Base-by-base conservation (phyloP, 2,329 filamentous ascomycete genomes). In the Colletotrichum sp. region DNA sequence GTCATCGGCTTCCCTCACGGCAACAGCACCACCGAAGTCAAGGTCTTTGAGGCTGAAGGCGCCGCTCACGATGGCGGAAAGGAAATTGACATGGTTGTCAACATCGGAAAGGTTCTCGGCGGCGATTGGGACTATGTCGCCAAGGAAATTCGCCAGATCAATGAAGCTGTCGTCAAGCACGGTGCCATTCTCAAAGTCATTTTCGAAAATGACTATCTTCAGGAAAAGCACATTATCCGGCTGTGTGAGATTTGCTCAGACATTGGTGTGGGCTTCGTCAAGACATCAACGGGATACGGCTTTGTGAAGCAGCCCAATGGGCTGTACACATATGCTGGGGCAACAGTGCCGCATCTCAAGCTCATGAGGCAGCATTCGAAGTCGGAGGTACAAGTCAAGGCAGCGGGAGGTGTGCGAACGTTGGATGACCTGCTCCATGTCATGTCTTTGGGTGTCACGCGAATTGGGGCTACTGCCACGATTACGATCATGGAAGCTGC, bases 1-100 rank as follows among this genome's bases (percentile, higher is more conserved):
- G 91, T 92, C 38, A 87, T 92, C 76, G 90, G 90, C 30, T 93
- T 93, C 77, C 91, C 91, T 0, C 89, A 91, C 78, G 90, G 91
- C 4, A 91, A 88, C 80, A 89, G 86, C 77, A 91, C 88, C 1
- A 89, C 87, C 0, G 81, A 83, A 14, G 85, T 89, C 76, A 93
- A 93, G 79, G 86, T 90, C 2, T 81, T 84, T 28, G 91, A 92
- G 78, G 89, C 90, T 0, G 80, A 80, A 0, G 84, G 84, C 2
- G 90, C 90, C 0, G 85, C 85, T 0, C 78, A 82, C 4, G 85
- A 84, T 0, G 90, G 90, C 3, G 90, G 87, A 1, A 77, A 81
- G 2, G 90, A 92, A 79, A 87, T 92, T 28, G 91, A 92, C 79
- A 89, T 92, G 88, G 90, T 92, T 2, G 84, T 92, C 76, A 92